Conservation (phyloP, 495 filamentous ascomycete genomes). For the Apodospora peruviana region DNA sequence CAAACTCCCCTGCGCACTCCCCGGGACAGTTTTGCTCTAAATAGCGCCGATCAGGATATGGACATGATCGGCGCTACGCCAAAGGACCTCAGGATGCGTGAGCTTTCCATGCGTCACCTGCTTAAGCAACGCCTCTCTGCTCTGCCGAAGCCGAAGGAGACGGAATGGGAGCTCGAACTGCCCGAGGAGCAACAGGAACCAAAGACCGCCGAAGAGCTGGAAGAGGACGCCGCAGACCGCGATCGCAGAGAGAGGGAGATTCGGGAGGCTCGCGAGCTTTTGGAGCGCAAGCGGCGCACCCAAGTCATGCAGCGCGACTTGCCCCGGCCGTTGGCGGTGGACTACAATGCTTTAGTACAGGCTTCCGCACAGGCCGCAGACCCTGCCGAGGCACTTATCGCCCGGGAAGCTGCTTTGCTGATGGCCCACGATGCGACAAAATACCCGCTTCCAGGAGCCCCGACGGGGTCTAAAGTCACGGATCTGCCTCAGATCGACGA, state of each 20-base stretch:
- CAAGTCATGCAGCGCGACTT: slow-evolving; percentile 83
- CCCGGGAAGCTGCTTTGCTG: slow-evolving; percentile 68
- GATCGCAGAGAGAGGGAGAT: slow-evolving; percentile 67
- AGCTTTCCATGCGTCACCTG: slow-evolving; percentile 64
- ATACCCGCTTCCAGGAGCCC: slow-evolving; percentile 60
- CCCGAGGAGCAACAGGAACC: slow-evolving; percentile 75
- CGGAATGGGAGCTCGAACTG: slow-evolving; percentile 85
- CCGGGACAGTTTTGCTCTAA: slow-evolving; percentile 82
- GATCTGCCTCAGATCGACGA: slow-evolving; percentile 67
- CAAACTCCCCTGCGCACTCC: slow-evolving; percentile 90
- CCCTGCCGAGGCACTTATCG: slow-evolving; percentile 51
- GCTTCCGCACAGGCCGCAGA: slow-evolving; percentile 40
- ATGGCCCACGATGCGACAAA: slow-evolving; percentile 75
- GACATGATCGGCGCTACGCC: slow-evolving; percentile 71
- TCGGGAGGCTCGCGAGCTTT: slow-evolving; percentile 62
- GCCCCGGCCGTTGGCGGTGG: slow-evolving; percentile 69
- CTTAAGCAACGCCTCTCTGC: slow-evolving; percentile 70
- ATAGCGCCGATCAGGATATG: slow-evolving; percentile 58
- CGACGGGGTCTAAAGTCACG: slow-evolving; percentile 51
- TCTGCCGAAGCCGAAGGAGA: slow-evolving; percentile 86
- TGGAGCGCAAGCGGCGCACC: slow-evolving; percentile 77
- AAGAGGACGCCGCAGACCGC: slow-evolving; percentile 80
- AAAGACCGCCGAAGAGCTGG: slow-evolving; percentile 45
- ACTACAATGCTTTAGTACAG: slow-evolving; percentile 63
- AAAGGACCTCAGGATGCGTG: slow-evolving; percentile 66